Evolutionary conservation across 768 basidiomycete genomes (phyloP).

Genomic region (Suillus brevipes): DNA sequence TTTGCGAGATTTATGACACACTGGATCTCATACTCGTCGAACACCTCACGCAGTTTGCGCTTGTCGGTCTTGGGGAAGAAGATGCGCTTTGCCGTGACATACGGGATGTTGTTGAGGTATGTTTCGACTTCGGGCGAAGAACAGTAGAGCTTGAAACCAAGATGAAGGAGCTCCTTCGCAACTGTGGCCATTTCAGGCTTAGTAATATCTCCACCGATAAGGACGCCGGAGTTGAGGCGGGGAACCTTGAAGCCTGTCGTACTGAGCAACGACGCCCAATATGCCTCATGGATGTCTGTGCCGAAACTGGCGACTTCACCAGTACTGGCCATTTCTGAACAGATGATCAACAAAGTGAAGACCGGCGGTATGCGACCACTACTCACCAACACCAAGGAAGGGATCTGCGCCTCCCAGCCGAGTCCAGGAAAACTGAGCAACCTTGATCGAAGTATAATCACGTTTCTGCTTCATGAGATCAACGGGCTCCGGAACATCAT

Average conservation of each 20-base stretch:
- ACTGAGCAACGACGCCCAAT: conserved; percentile 92
- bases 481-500: conserved; percentile 85
- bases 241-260: conserved; percentile 97
- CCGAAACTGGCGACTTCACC: conserved; percentile 98
- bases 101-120: conserved; percentile 74
- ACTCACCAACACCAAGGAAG: conserved; percentile 90
- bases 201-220: conserved; percentile 87
- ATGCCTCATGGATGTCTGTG: conserved; percentile 90
- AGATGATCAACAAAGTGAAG: background rate
- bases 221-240: conserved; percentile 77
- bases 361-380: background rate
- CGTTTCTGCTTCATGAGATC: conserved; percentile 89
- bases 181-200: conserved; percentile 86
- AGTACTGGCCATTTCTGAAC: conserved; percentile 95
- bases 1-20: conserved; percentile 92
- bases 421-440: conserved; percentile 98
- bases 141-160: conserved; percentile 96
- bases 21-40: conserved; percentile 92
- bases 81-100: conserved; percentile 83
- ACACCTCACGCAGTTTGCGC: conserved; percentile 89
- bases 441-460: conserved; percentile 95
- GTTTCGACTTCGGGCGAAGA: conserved; percentile 78
- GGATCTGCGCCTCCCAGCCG: conserved; percentile 95
- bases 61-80: conserved; percentile 98
- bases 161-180: conserved; percentile 74